These are phyloP conservation scores for Intubia oerlemansii DNA, from an alignment of 2,329 filamentous ascomycete genomes.

Conservation along the genomic window DNA sequence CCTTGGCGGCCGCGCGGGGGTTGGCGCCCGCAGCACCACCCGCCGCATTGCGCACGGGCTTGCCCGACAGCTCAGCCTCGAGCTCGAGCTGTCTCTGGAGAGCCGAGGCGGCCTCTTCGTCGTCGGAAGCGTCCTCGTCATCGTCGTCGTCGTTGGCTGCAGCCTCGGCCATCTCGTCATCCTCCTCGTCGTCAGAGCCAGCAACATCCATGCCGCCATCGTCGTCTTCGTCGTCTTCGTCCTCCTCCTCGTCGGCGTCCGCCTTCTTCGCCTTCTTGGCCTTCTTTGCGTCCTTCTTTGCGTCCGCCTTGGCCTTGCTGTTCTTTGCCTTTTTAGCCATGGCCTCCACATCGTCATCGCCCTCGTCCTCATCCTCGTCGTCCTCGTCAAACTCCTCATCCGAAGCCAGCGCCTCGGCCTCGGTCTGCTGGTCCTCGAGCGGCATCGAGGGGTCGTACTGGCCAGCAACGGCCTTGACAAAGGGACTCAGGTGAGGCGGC, in stretches of 20 bases:
- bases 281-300: slow-evolving; percentile 16
- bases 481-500: slow-evolving; percentile 87
- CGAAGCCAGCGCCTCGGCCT: slow-evolving; percentile 59
- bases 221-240: slow-evolving; percentile 18
- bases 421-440: slow-evolving; percentile 70
- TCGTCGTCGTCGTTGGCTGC: slow-evolving; percentile 9
- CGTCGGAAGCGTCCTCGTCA: slow-evolving; percentile 23
- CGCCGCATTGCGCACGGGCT: slow-evolving; percentile 23
- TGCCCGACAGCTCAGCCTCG: slow-evolving; percentile 74
- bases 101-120: slow-evolving; percentile 38
- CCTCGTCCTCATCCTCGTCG: slow-evolving; percentile 20
- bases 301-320: slow-evolving; percentile 8
- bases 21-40: too few relatives aligned
- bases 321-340: too few relatives aligned
- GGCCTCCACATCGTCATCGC: slow-evolving; percentile 13
- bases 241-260: slow-evolving; percentile 12
- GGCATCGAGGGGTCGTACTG: slow-evolving; percentile 80
- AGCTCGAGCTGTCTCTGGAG: slow-evolving; percentile 71
- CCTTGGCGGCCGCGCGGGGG: slow-evolving; percentile 40
- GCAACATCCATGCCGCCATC: slow-evolving; percentile 24
- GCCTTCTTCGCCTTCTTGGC: slow-evolving; percentile 14
- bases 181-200: slow-evolving; percentile 21
- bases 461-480: slow-evolving; percentile 70
- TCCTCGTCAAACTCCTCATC: slow-evolving; percentile 27
- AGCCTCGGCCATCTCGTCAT: slow-evolving; percentile 17